Evolutionary conservation across 345 rosid genomes (phyloP).

Genomic region (Populus simonii): DNA sequence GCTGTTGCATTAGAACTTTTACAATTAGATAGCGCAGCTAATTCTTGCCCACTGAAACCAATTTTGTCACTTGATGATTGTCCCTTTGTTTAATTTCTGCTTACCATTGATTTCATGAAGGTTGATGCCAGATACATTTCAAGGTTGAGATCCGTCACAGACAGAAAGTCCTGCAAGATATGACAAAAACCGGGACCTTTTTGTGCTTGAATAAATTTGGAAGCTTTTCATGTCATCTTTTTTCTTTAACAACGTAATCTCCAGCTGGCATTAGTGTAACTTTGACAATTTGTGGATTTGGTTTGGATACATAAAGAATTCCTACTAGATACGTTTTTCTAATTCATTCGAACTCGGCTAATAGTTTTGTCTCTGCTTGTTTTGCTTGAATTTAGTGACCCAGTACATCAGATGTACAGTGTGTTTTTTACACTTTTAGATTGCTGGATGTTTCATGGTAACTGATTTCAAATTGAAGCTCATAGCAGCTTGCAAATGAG

Average conservation of each 20-base stretch:
- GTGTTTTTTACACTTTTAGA: not conserved
- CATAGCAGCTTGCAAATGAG: not conserved
- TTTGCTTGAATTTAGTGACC: not conserved
- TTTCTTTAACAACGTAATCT: not conserved
- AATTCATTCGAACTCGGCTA: not conserved
- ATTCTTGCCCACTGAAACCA: not conserved
- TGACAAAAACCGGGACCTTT: not conserved
- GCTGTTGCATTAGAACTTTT: not conserved
- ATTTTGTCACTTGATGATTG: not conserved
- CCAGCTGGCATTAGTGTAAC: not conserved
- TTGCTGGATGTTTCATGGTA: not conserved
- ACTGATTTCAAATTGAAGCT: not conserved
- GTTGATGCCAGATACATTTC: not conserved
- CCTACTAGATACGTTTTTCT: not conserved
- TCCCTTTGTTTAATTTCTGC: not conserved
- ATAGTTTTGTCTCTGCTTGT: not conserved
- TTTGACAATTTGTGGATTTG: not conserved
- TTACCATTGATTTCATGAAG: not conserved
- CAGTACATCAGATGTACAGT: not conserved
- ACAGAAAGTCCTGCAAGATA: not conserved
- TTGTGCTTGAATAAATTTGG: not conserved
- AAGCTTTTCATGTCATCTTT: not conserved
- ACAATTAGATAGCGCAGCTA: not conserved
- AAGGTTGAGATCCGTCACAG: not conserved
- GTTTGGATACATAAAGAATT: not conserved